Conservation (phyloP, 208 protist species). For the Leishmania lainsoni region DNA sequence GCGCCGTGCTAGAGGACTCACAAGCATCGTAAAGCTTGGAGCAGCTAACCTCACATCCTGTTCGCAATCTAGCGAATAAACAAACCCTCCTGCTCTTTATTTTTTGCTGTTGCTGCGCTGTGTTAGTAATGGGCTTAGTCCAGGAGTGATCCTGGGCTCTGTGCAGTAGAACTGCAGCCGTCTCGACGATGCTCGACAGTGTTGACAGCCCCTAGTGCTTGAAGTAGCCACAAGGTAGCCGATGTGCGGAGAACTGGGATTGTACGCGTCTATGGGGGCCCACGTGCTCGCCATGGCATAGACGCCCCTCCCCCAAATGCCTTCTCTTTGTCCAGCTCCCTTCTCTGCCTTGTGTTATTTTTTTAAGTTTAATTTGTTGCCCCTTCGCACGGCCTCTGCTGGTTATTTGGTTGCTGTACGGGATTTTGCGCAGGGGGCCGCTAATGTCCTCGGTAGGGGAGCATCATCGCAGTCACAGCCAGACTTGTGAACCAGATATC, state of each 20-base stretch:
- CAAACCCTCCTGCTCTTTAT: not conserved
- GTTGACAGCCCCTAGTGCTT: too few relatives aligned
- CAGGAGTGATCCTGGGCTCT: not conserved
- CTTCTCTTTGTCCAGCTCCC: too few relatives aligned
- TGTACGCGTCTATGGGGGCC: not conserved
- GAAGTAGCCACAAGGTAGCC: too few relatives aligned
- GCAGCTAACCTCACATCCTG: not conserved
- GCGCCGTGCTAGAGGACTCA: not conserved
- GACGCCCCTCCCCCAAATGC: not conserved
- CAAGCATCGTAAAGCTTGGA: not conserved
- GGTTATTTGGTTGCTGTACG: not conserved
- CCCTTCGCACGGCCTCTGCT: not conserved
- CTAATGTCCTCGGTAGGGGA: not conserved
- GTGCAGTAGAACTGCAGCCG: not conserved
- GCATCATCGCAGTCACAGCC: not conserved
- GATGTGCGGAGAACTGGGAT: not conserved
- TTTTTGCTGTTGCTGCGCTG: not conserved
- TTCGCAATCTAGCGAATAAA: not conserved
- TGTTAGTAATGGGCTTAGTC: not conserved
- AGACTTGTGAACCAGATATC: not conserved
- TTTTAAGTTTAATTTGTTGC: not conserved
- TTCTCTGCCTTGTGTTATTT: not conserved
- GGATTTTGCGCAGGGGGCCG: not conserved
- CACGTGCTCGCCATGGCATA: not conserved
- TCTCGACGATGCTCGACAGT: not conserved